phyloP scores from a whole-genome alignment of 1,139 yeast species.

The Geotrichum siamense region DNA sequence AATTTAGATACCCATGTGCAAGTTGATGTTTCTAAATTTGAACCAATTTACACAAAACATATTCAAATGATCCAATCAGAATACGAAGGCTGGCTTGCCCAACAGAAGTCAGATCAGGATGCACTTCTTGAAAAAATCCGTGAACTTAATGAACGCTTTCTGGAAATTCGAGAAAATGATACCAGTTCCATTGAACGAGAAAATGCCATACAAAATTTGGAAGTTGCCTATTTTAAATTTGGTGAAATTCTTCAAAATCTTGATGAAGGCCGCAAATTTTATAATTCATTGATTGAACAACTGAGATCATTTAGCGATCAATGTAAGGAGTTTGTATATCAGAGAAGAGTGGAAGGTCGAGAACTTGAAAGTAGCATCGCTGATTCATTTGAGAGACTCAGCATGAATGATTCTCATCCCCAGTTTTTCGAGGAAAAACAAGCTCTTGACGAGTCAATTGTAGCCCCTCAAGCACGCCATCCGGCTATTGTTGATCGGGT shows the following conservation, averaged over 20 bases:
- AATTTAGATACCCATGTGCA: slow-evolving; percentile 25
- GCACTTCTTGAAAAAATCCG: slow-evolving; percentile 42
- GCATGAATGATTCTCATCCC: neutral
- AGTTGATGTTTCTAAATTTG: slow-evolving; percentile 30
- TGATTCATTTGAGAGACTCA: slow-evolving; percentile 10
- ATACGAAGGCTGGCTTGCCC: slow-evolving; percentile 39
- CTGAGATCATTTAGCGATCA: slow-evolving; percentile 44
- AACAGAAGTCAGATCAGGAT: slow-evolving; percentile 40
- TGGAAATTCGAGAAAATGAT: slow-evolving; percentile 27
- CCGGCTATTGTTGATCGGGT: slow-evolving; percentile 12
- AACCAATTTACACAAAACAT: slow-evolving; percentile 28
- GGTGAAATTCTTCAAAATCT: slow-evolving; percentile 53
- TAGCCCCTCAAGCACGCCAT: slow-evolving; percentile 15
- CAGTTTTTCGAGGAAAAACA: neutral
- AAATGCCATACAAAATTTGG: slow-evolving; percentile 47
- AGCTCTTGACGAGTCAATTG: slow-evolving; percentile 3
- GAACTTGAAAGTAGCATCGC: slow-evolving; percentile 37
- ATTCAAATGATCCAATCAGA: slow-evolving; percentile 34
- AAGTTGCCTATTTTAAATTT: slow-evolving; percentile 47
- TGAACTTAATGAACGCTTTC: slow-evolving; percentile 38
- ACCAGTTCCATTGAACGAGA: slow-evolving; percentile 39
- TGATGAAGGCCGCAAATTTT: slow-evolving; percentile 64
- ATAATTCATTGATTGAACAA: slow-evolving; percentile 52
- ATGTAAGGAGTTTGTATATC: slow-evolving; percentile 49
- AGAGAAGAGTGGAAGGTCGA: slow-evolving; percentile 49